Percentiles rank a stretch among this genome's conserved stretches.
Evolutionary conservation across 2,329 filamentous ascomycete species (phyloP).

Genomic region (Chaetomium globosum): DNA sequence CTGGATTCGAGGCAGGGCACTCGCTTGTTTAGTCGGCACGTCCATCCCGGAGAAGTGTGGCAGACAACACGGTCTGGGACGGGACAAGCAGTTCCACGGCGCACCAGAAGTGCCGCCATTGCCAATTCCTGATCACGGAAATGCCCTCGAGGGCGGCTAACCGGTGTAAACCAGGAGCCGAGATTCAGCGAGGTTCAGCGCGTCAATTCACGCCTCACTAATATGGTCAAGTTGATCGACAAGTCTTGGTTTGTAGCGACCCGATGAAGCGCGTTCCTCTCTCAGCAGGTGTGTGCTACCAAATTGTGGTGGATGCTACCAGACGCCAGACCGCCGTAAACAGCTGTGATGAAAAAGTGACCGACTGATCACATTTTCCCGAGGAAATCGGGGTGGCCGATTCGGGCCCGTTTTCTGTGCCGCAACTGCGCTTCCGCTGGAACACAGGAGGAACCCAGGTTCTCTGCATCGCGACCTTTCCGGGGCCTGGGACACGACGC

Average conservation of each 20-base stretch:
- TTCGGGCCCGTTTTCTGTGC: neutral
- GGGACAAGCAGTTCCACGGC: neutral
- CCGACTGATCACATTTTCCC: neutral
- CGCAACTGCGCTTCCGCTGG: conserved; percentile 1
- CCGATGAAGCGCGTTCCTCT: conserved; percentile 1
- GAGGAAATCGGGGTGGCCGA: neutral
- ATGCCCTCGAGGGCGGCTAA: conserved; percentile 6
- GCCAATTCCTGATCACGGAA: neutral
- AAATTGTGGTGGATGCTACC: neutral
- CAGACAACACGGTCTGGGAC: neutral
- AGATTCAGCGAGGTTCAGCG: neutral
- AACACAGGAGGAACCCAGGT: neutral
- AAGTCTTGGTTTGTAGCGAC: conserved; percentile 6
- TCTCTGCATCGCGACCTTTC: neutral
- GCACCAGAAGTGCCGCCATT: neutral
- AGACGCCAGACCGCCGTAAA: neutral
- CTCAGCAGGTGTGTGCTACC: conserved; percentile 17
- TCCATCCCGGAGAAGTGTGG: neutral
- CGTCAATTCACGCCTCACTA: neutral
- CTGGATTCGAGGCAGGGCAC: too few species aligned
- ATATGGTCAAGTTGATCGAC: conserved; percentile 17
- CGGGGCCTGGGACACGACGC: neutral
- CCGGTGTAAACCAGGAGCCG: neutral
- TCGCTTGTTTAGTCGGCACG: too few species aligned
- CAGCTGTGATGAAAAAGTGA: neutral